These are phyloP conservation scores for Coemansia javaensis DNA, from an alignment of 192 early-diverging fungal genomes.

Conservation along the genomic window DNA sequence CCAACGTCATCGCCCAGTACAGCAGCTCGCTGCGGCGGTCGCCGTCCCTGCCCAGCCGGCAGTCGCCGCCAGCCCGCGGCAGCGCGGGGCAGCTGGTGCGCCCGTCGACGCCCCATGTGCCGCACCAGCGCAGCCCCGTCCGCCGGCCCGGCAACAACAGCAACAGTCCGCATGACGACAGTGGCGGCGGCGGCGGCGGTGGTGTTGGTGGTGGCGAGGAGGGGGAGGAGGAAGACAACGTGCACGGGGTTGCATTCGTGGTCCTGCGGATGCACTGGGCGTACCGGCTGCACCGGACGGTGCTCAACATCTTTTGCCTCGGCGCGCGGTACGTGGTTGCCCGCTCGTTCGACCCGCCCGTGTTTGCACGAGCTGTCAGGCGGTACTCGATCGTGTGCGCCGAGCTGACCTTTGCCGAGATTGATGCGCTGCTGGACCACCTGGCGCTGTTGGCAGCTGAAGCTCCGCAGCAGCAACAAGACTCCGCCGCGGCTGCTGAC, in stretches of 20 bases:
- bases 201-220: no score
- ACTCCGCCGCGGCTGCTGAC: neutral
- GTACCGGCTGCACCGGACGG: slow-evolving; percentile 19
- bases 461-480: neutral
- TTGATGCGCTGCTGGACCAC: slow-evolving; percentile 7
- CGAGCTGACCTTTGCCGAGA: slow-evolving; percentile 28
- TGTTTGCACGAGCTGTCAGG: slow-evolving; percentile 8
- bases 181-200: neutral
- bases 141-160: neutral
- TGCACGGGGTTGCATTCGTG: slow-evolving; percentile 10
- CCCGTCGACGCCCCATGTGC: no score
- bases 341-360: slow-evolving; percentile 9
- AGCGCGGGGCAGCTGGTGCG: no score
- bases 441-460: no score
- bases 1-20: slow-evolving; percentile 12
- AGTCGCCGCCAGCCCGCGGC: neutral
- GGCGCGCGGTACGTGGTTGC: slow-evolving; percentile 32
- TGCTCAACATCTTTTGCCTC: slow-evolving; percentile 38
- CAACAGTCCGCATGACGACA: slow-evolving; percentile 5
- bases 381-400: slow-evolving; percentile 15
- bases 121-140: no score
- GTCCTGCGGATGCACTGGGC: slow-evolving; percentile 34
- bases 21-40: slow-evolving; percentile 18
- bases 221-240: no score
- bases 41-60: slow-evolving; percentile 6